Base-by-base conservation (phyloP, 2,329 filamentous ascomycete species). In the Botrytis squamosa region DNA sequence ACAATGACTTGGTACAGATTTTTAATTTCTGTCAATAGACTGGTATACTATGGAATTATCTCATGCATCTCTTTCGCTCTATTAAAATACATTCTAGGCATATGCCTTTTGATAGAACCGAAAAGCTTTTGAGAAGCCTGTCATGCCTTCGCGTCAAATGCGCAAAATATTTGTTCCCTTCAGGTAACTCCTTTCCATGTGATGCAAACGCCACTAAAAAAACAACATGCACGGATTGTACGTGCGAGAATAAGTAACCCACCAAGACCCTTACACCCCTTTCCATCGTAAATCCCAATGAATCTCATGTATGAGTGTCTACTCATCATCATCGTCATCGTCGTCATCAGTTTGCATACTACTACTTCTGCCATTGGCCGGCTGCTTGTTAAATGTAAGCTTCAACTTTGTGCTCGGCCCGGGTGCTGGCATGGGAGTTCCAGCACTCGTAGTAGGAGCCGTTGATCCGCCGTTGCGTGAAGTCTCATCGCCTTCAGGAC, bases 381-480 rank as follows among this genome's bases (percentile, higher is more conserved):
- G 82, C 69, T 81, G 81, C 55, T 79, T 79, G 74, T 86, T 87
- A 77, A 88, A 86, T 36, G 85, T 92, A 75, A 95, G 85, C 84
- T 92, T 94, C 83, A 95, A 67, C 74, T 80, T 95, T 33, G 86
- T 72, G 40, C 63, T 73, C 20, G 72, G 83, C 76, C 85, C 86
- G 40, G 86, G 82, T 75, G 85, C 82, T 52, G 89, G 87, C 79
- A 91, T 86, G 38, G 93, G 92, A 40, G 92, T 95, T 69, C 88
- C 87, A 29, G 86, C 86, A 74, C 84, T 88, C 9, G 88, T 86
- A 20, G 87, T 88, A n/a, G 88, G 87, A 44, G 87, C 85, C 38
- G 79, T 79, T 42, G 81, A 82, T 22, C 79, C 80, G 42, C 78
- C 80, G 70, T 81, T 80, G 36, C 79, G 77, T 60, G 79, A 80